Evolutionary conservation across 306 rosid species (phyloP), one percentile per base, ranked within the genome.

Genomic region (Senna tora): DNA sequence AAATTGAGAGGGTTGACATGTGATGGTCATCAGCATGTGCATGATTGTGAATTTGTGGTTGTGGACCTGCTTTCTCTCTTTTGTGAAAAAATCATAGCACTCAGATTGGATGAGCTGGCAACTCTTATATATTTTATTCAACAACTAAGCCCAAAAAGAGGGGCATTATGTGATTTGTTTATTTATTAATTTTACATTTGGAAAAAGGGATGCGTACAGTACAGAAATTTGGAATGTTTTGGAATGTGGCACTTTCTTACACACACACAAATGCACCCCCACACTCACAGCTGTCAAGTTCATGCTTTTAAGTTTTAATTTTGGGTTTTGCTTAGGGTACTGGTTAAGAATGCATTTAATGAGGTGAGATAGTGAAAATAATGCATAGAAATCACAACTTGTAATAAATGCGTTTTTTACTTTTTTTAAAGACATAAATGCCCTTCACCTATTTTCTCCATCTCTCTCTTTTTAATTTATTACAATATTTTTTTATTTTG

Each of bases 91-190:
- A 62, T 39, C 33, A 62, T 62, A 0, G 30, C 20, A 7, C 19
- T 59, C 59, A 11, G 56, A 58, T 72, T 58, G 14, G 15, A 59
- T 72, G 56, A 72, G 76, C 76, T 72, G 76, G 56, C 76, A 28
- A 10, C 75, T 57, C 67, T 10, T 16, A 25, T 1, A 25, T 25
- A 25, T 25, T 25, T 25, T 25, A 25, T 25, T 25, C 30, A 25
- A 25, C 30, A 25, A 25, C 30, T 3, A 1, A 25, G 30, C 2
- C 30, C 30, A 25, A 3, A 25, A 25, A 25, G 2, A 25, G 30
- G 30, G 30, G 30, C 30, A 25, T 25, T 25, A 25, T 3, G 30
- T 25, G 11, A 41, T 41, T 41, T 7, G 1, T 7, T 9, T 0
- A 11, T 13, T 12, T 43, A n/a, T 57, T n/a, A n/a, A n/a, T n/a